Evolutionary conservation across 106 monocot genomes (phyloP).

Genomic region (Gastrodia elata): DNA sequence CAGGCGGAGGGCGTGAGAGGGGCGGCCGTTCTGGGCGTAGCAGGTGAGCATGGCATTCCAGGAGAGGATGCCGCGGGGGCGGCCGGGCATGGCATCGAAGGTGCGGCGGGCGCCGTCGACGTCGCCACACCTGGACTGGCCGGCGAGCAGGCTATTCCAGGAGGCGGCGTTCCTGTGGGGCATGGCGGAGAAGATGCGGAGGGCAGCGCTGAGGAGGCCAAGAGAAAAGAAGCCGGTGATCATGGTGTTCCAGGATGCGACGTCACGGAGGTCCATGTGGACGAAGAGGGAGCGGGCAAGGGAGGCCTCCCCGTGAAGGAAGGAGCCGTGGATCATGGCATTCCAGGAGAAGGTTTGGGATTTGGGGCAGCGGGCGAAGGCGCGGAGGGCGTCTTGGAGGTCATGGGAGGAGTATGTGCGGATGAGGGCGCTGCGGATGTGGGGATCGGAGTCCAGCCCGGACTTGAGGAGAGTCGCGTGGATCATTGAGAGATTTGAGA

Average conservation of each 20-base stretch:
- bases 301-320: slow-evolving; percentile 26
- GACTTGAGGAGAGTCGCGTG: slow-evolving; percentile 24
- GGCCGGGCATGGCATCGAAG: slow-evolving; percentile 31
- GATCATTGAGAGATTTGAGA: slow-evolving; percentile 3
- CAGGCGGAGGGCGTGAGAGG: slow-evolving; percentile 7
- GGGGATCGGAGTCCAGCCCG: slow-evolving; percentile 29
- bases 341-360: slow-evolving; percentile 32
- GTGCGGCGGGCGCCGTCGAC: slow-evolving; percentile 27
- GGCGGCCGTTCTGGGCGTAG: slow-evolving; percentile 2
- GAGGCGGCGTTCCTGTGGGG: slow-evolving; percentile 12
- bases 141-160: slow-evolving; percentile 49
- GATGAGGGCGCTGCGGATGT: slow-evolving; percentile 28
- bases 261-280: slow-evolving; percentile 27
- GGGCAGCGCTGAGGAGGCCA: slow-evolving; percentile 5
- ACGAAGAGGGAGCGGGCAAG: slow-evolving; percentile 29
- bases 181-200: slow-evolving; percentile 35
- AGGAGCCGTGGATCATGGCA: slow-evolving; percentile 45
- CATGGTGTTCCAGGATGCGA: slow-evolving; percentile 42
- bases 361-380: slow-evolving; percentile 26
- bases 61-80: slow-evolving; percentile 14
- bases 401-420: slow-evolving; percentile 25
- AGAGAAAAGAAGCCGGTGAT: slow-evolving; percentile 25
- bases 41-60: slow-evolving; percentile 28
- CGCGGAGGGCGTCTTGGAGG: slow-evolving; percentile 17
- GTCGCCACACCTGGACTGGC: slow-evolving; percentile 39